These are phyloP conservation scores for Mycena olivaceomarginata DNA, from an alignment of 768 basidiomycete genomes.

Conservation along the genomic window DNA sequence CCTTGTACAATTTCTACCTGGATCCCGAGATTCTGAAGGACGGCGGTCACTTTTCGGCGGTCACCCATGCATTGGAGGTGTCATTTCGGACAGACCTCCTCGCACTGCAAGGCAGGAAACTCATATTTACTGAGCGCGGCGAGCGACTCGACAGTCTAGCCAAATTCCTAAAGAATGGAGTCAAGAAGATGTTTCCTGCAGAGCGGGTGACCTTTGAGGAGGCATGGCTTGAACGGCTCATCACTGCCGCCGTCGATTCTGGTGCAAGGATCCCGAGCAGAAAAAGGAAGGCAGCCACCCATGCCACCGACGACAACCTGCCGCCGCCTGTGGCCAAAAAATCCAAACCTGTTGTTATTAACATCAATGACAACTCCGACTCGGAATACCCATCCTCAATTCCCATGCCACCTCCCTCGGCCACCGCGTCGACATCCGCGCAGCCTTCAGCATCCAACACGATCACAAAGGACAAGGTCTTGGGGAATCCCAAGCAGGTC, in stretches of 20 bases:
- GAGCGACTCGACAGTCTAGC: not conserved
- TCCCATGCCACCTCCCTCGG: no score
- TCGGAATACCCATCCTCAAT: no score
- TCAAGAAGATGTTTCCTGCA: not conserved
- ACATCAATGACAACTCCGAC: not conserved
- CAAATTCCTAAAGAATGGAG: not conserved
- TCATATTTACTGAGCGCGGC: not conserved
- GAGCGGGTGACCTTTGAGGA: no score
- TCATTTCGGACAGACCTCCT: not conserved
- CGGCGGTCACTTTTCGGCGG: not conserved
- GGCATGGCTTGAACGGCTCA: conserved; percentile 30
- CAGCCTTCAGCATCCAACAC: no score
- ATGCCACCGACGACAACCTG: not conserved
- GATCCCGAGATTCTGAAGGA: not conserved
- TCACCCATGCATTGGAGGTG: not conserved
- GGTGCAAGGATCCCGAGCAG: not conserved
- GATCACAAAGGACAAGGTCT: no score
- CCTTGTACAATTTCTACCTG: not conserved
- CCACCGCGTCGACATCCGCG: no score
- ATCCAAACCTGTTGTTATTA: not conserved
- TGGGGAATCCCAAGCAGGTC: no score
- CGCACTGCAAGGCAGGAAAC: not conserved
- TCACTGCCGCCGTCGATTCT: conserved; percentile 12
- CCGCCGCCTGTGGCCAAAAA: no score
- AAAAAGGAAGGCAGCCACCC: not conserved